A percentile compares a stretch with the other conserved stretches of the same genome.
Conservation (phyloP, 352 stramenopile genomes). For the Globisporangium barbulae region DNA sequence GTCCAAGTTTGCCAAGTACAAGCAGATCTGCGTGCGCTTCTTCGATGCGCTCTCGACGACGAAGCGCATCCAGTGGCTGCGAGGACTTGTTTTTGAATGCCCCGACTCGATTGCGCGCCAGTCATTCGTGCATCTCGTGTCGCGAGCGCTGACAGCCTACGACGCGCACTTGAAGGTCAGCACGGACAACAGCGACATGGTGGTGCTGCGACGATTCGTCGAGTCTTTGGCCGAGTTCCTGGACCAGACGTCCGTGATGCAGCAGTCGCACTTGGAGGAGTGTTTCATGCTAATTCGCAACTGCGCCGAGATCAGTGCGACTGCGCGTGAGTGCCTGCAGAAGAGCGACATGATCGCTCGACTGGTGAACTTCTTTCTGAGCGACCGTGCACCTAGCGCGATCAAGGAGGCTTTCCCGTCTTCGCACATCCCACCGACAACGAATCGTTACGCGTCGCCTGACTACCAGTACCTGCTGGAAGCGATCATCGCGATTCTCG, state of each 20-base stretch:
- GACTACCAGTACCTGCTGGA: conserved; percentile 90
- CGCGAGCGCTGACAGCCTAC: conserved; percentile 64
- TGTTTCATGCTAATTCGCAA: conserved; percentile 85
- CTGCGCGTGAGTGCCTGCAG: conserved; percentile 46
- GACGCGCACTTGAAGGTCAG: conserved; percentile 46
- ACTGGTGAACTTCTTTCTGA: conserved; percentile 81
- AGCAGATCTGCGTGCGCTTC: conserved; percentile 64
- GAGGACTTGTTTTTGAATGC: conserved; percentile 77
- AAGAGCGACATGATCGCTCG: conserved; percentile 72
- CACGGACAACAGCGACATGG: conserved; percentile 17
- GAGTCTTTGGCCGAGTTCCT: conserved; percentile 55
- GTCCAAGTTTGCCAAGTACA: conserved; percentile 70
- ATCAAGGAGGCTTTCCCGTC: conserved; percentile 77
- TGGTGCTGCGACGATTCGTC: conserved; percentile 34
- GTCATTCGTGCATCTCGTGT: conserved; percentile 83
- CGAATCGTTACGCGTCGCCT: conserved; percentile 58
- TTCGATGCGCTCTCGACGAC: conserved; percentile 56
- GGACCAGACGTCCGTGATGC: conserved; percentile 68
- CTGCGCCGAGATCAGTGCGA: conserved; percentile 57
- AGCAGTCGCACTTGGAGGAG: conserved; percentile 85
- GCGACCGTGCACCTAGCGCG: conserved; percentile 49
- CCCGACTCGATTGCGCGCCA: conserved; percentile 83
- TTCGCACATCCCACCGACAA: conserved; percentile 36
- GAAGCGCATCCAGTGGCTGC: conserved; percentile 60
- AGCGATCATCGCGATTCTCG: conserved; percentile 82